Evolutionary conservation across 768 basidiomycete genomes (phyloP), one percentile per base, ranked within the genome.

Genomic region (Austroboletus festivus): DNA sequence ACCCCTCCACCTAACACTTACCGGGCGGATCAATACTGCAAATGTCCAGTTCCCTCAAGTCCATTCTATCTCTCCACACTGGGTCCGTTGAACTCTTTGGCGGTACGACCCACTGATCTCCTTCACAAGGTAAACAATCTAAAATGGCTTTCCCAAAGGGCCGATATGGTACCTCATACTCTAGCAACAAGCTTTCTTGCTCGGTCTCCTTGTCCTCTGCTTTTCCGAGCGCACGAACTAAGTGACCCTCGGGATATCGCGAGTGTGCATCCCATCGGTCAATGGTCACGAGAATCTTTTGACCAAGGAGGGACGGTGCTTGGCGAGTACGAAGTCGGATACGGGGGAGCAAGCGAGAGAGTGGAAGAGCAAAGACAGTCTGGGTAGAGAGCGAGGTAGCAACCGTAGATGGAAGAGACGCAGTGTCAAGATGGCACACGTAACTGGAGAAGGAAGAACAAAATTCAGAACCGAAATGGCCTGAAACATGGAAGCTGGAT

Each of bases 1-100:
- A 42, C 24, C 30, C 2, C 2, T 19, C 34, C 7, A 2, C 3
- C 31, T 20, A 34, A 30, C 1, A 52, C 74, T 44, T 52, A 90
- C 93, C 83, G 12, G 93, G 93, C 3, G 96, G 96, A 71, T 99
- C 96, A 56, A 99, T 98, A 62, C 93, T 96, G 67, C 96, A 98
- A 26, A 99, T 81, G 30, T 88, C 74, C 59, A 96, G 62, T 30
- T 86, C 81, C 50, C 96, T 74, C 62, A 99, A 60, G 71, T 99
- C 96, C 63, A 89, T 85, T 55, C 96, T 75, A 52, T 87, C 86
- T 53, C 78, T 74, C 96, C 96, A 99, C 26, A 76, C 72, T 0
- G 72, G 64, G 43, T 71, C 64, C 0, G 63, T 61, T 0, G 69
- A 68, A 30, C 67, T 72, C 70, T 93, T 97, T 0, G 78, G 80